phyloP scores from a whole-genome alignment of 2,329 filamentous ascomycete genomes.

The Fusarium guadeloupense region DNA sequence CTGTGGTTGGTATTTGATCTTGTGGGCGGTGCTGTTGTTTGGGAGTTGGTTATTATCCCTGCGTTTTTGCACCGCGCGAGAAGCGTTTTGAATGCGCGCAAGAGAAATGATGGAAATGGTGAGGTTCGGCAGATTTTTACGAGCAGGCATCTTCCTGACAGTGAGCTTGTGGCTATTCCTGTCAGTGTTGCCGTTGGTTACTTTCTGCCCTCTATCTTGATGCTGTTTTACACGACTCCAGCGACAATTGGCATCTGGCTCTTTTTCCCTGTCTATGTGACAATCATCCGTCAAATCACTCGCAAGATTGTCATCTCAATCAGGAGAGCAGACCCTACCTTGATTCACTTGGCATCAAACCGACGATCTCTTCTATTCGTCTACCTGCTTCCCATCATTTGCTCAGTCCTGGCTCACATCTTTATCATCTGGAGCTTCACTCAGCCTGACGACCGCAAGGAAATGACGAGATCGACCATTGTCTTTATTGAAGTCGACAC shows the following conservation, averaged over 20 bases:
- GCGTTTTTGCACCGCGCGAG: constrained; percentile 57
- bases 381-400: constrained; percentile 56
- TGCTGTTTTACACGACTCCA: constrained; percentile 55
- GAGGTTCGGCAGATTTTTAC: constrained; percentile 30
- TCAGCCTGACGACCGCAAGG: constrained; percentile 55
- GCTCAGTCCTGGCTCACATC: constrained; percentile 55
- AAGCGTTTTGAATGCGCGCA: constrained; percentile 44
- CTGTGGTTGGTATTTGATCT: constrained; percentile 61
- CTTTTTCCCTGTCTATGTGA: constrained; percentile 61
- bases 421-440: constrained; percentile 53
- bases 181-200: constrained; percentile 59
- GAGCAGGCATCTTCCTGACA: constrained; percentile 52
- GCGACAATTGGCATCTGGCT: constrained; percentile 57
- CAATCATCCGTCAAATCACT: constrained; percentile 52
- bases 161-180: constrained; percentile 68
- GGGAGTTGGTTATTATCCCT: constrained; percentile 62
- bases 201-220: constrained; percentile 56
- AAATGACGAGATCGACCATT: constrained; percentile 59
- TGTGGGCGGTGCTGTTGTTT: constrained; percentile 59
- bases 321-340: constrained; percentile 41
- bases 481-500: constrained; percentile 59
- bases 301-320: constrained; percentile 43
- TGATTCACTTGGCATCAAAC: constrained; percentile 57
- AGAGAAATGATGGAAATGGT: constrained; percentile 18
- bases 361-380: constrained; percentile 51